Base-by-base conservation (phyloP, 2,329 filamentous ascomycete genomes). In the Pseudocercospora eumusae region DNA sequence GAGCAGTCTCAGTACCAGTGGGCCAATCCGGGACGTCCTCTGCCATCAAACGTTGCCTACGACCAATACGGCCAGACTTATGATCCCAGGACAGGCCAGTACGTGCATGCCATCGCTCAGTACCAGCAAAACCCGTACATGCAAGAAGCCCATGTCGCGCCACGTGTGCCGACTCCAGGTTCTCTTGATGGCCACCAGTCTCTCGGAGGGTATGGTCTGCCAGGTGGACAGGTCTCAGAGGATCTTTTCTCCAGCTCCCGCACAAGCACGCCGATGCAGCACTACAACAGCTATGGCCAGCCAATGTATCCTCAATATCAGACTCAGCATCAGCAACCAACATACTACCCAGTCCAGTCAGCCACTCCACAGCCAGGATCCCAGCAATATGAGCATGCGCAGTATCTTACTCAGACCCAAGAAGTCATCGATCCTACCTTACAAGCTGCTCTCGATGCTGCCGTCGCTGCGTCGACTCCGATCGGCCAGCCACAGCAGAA, bases 151-250 rank as follows among this genome's bases (percentile, higher is more conserved):
- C 70, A 67, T 5, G 66, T 61, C 6, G 61, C 68, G 6, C 61
- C 61, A 40, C 68, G 71, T 18, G 66, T 68, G 2, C 66, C 70
- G 3, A 73, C 72, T 3, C 71, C 73, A 3, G 64, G 49, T n/a
- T 68, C 68, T 6, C 55, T 66, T 44, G 61, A 66, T 40, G 65
- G 63, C n/a, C 66, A 70, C 28, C 69, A 69, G 28, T 66, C 69
- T 0, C 64, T 74, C 20, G 73, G 72, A 44, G 69, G 67, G 7
- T 73, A 69, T 55, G 73, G 73, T n/a, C 55, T 74, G n/a, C 73
- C 73, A 4, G 69, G 72, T 15, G 68, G 70, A n/a, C 70, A 71
- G 52, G 62, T 57, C 10, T 47, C 54, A 1, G 71, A 74, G 20
- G 69, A 73, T 21, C 56, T 73, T 56, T 74, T 73, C 65, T 59